Evolutionary conservation across 768 basidiomycete species (phyloP).

Genomic region (Gautieria morchelliformis): DNA sequence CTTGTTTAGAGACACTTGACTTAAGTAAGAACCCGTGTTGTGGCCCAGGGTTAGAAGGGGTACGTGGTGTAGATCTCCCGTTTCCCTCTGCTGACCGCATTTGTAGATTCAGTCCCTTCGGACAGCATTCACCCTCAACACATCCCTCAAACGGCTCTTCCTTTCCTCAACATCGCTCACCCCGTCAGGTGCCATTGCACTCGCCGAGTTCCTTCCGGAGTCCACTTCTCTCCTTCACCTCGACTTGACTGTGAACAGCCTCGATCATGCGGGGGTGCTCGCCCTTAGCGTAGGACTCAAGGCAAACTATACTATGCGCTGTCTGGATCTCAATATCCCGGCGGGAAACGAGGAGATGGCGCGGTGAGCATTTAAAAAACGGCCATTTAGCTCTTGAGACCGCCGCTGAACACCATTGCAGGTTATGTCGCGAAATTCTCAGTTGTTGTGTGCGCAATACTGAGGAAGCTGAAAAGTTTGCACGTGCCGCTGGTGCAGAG

Average conservation of each 20-base stretch:
- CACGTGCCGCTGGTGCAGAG: slow-evolving; percentile 16
- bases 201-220: slow-evolving; percentile 95
- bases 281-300: slow-evolving; percentile 83
- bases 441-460: slow-evolving; percentile 90
- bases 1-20: slow-evolving; percentile 87
- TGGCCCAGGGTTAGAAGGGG: slow-evolving; percentile 84
- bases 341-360: slow-evolving; percentile 76
- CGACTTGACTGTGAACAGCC: slow-evolving; percentile 70
- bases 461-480: slow-evolving; percentile 59
- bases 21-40: slow-evolving; percentile 89
- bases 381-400: not conserved
- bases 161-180: slow-evolving; percentile 74
- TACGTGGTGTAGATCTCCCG: slow-evolving; percentile 28
- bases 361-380: slow-evolving; percentile 22
- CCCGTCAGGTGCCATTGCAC: slow-evolving; percentile 81
- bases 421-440: slow-evolving; percentile 83
- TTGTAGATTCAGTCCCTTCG: slow-evolving; percentile 73
- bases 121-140: slow-evolving; percentile 88
- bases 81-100: not conserved
- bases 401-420: slow-evolving; percentile 12
- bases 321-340: slow-evolving; percentile 88
- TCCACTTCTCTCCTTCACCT: slow-evolving; percentile 80
- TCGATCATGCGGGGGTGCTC: slow-evolving; percentile 89
- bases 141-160: slow-evolving; percentile 85
- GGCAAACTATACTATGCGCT: slow-evolving; percentile 78